Evolutionary conservation across 2,329 filamentous ascomycete genomes (phyloP).

Genomic region (Lojkania enalia): DNA sequence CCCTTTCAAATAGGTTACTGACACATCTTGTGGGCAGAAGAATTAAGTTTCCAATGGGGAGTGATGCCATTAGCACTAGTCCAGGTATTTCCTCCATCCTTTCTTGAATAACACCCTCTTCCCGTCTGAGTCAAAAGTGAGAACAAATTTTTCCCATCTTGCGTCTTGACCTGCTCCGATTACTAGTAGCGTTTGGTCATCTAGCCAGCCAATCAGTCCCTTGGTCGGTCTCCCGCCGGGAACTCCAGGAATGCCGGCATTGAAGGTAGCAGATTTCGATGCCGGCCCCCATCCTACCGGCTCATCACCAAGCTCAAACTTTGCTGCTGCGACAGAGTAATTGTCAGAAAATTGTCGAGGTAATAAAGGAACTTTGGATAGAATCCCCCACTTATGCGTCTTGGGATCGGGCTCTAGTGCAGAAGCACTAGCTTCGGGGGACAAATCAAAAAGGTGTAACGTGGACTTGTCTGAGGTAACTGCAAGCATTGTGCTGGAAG

Average conservation of each 20-base stretch:
- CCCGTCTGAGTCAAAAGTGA: constrained; percentile 39
- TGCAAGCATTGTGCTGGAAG: constrained; percentile 76
- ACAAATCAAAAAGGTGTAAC: constrained; percentile 89
- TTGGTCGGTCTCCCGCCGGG: constrained; percentile 68
- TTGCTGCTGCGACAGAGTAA: constrained; percentile 79
- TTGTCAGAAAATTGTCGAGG: constrained; percentile 86
- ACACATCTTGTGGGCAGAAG: no score
- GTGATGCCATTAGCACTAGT: no score
- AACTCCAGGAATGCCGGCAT: constrained; percentile 55
- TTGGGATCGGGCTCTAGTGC: constrained; percentile 24
- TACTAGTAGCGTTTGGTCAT: constrained; percentile 73
- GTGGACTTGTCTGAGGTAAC: constrained; percentile 97
- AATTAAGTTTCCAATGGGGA: no score
- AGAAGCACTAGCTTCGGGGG: constrained; percentile 36
- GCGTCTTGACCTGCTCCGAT: constrained; percentile 79
- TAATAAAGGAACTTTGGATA: constrained; percentile 81
- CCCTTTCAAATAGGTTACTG: no score
- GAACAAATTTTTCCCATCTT: constrained; percentile 83
- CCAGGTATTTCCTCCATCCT: not conserved
- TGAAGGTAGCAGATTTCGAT: constrained; percentile 40
- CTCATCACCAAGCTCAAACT: constrained; percentile 84
- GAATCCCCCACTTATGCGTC: constrained; percentile 74
- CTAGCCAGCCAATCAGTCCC: constrained; percentile 82
- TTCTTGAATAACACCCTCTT: not conserved
- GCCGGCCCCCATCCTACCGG: constrained; percentile 40